Conservation (phyloP, 2,329 filamentous ascomycete genomes). For the Amesomyces nigricolor region DNA sequence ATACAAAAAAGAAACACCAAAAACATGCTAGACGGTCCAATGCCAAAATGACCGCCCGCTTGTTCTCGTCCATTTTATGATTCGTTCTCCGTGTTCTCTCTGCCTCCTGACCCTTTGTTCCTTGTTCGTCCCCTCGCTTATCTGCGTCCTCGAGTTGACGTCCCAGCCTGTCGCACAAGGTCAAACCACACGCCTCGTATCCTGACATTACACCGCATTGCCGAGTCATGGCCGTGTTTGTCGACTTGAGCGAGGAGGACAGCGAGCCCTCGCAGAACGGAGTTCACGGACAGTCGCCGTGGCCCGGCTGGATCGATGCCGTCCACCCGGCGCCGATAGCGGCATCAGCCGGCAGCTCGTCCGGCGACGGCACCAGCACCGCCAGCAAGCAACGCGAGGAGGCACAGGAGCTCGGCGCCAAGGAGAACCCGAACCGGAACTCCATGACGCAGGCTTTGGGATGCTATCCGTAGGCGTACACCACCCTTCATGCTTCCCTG, state of each 20-base stretch:
- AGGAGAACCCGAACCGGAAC: conserved; percentile 50
- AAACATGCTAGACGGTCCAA: conserved; percentile 2
- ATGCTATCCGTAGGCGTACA: conserved; percentile 60
- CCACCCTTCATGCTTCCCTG: conserved; percentile 24
- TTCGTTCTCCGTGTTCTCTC: not conserved
- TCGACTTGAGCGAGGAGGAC: conserved; percentile 32
- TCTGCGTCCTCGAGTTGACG: not conserved
- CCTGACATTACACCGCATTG: conserved; percentile 1
- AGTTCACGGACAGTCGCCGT: conserved; percentile 6
- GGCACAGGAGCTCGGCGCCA: conserved; percentile 23
- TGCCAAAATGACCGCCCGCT: conserved; percentile 11
- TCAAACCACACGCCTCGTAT: not conserved
- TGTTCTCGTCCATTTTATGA: conserved; percentile 6
- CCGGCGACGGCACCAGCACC: not conserved
- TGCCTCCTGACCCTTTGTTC: not conserved
- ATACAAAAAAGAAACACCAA: conserved; percentile 1
- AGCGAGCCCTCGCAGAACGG: conserved; percentile 26
- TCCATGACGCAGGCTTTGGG: conserved; percentile 56
- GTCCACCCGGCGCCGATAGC: conserved; percentile 21
- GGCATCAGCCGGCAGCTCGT: not conserved
- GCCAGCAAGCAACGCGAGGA: conserved; percentile 12
- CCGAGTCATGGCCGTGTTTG: conserved; percentile 30
- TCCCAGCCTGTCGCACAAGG: not conserved
- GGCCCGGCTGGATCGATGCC: conserved; percentile 15
- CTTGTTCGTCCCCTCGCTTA: conserved; percentile 1